Percentiles rank a stretch among this genome's conserved stretches.
Evolutionary conservation across 805 yeast genomes (phyloP).

Genomic region (Isabelozyma heimii): DNA sequence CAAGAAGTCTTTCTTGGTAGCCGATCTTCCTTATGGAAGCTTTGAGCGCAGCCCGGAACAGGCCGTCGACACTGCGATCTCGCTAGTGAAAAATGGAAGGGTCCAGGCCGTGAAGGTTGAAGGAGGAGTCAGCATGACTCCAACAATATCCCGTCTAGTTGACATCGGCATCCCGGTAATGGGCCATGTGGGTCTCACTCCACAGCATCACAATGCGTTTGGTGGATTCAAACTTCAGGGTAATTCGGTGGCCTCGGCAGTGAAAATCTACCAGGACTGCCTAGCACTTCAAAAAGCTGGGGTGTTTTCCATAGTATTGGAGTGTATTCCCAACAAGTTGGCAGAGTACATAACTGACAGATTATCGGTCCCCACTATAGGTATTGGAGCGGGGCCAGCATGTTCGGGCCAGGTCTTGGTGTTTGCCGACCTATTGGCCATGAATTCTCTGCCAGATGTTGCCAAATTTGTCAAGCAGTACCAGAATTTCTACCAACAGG

Average conservation of each 20-base stretch:
- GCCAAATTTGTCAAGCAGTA: constrained; percentile 74
- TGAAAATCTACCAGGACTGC: constrained; percentile 63
- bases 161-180: constrained; percentile 80
- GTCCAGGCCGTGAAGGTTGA: constrained; percentile 80
- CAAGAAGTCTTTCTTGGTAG: constrained; percentile 62
- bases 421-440: constrained; percentile 78
- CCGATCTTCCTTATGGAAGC: constrained; percentile 87
- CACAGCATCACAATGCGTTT: constrained; percentile 73
- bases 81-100: constrained; percentile 54
- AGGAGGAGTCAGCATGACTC: constrained; percentile 63
- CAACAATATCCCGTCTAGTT: constrained; percentile 55
- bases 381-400: constrained; percentile 89
- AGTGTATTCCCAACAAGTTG: constrained; percentile 78
- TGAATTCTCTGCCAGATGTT: constrained; percentile 35
- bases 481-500: constrained; percentile 46
- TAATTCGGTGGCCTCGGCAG: constrained; percentile 50
- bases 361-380: constrained; percentile 77
- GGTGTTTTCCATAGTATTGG: constrained; percentile 70
- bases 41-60: constrained; percentile 64
- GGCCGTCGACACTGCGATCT: constrained; percentile 59
- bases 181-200: constrained; percentile 92
- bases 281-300: constrained; percentile 70
- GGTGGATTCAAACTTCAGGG: constrained; percentile 94
- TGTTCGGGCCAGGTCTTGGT: constrained; percentile 92
- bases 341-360: constrained; percentile 62